Evolutionary conservation across 192 early-diverging fungal species (phyloP), one percentile per base, ranked within the genome.

Genomic region (Coemansia sp.): DNA sequence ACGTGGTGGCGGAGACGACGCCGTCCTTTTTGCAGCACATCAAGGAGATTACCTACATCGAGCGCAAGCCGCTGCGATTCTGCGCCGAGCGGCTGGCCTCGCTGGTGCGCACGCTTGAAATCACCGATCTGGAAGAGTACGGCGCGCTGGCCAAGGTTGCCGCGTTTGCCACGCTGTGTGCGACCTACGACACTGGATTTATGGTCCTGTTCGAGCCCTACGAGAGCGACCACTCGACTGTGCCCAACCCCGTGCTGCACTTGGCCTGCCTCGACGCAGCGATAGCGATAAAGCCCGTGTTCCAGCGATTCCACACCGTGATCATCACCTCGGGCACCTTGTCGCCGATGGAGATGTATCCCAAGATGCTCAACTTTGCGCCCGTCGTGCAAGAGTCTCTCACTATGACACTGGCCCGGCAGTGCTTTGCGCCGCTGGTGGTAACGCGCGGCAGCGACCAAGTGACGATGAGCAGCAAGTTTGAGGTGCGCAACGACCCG

Each of bases 311-410:
- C 82, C 90, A 89, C 59, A 91, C 93, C 3, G 98, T 99, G 10
- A 91, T 98, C 56, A 98, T 99, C 72, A 99, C 98, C 0, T 98
- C 97, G 2, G 98, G 98, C 59, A 99, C 98, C n/a, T 82, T 99
- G 49, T 99, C 98, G 14, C 98, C 98, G 2, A 85, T 99, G 85
- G 95, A 97, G 43, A 93, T 99, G 85, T 99, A 99, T 64, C 97
- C 98, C 24, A 93, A 92, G 60, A 91, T 99, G 56, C 78, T 99
- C 4, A 88, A 93, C 56, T 98, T 99, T 78, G 73, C 82, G 37
- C 93, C 98, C 0, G 87, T 88, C 1, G 91, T 99, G 1, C 86
- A 92, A 73, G 90, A 95, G 70, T 95, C 93, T 81, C 98, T 96
- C 72, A 92, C 95, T 27, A 99, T 99, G 98, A 93, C 96, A 25